These are phyloP conservation scores for Rutstroemia sp. DNA, from an alignment of 2,329 filamentous ascomycete genomes.

Conservation along the genomic window DNA sequence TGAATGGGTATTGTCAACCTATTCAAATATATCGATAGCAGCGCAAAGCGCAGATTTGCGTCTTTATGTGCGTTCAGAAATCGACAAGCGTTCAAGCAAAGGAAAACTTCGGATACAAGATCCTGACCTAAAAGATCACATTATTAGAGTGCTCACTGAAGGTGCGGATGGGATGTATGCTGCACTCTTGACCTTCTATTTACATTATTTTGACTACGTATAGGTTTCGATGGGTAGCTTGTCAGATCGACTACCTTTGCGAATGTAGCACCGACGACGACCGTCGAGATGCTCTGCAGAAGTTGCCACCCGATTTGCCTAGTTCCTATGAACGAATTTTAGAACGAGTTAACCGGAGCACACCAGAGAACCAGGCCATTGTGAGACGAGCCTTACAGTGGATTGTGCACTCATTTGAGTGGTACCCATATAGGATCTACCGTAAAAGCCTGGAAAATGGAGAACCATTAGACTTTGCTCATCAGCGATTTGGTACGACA, in stretches of 20 bases:
- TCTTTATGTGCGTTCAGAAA: conserved; percentile 15
- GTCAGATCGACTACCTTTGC: conserved; percentile 17
- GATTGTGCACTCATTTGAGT: conserved; percentile 4
- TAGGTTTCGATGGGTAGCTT: conserved; percentile 16
- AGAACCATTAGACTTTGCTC: background rate
- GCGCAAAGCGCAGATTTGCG: conserved; percentile 13
- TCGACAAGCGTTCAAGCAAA: conserved; percentile 9
- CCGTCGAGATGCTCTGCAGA: conserved; percentile 12
- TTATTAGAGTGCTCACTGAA: conserved; percentile 10
- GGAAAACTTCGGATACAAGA: conserved; percentile 8
- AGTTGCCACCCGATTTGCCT: conserved; percentile 17
- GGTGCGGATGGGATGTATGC: conserved; percentile 18
- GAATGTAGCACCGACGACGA: conserved; percentile 18
- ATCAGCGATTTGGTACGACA: background rate
- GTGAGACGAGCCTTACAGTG: conserved; percentile 18
- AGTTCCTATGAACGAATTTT: conserved; percentile 27
- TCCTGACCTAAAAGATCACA: conserved; percentile 9
- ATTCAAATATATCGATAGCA: conserved; percentile 12
- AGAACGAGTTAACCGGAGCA: conserved; percentile 18
- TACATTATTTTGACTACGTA: conserved; percentile 7
- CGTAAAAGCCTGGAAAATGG: background rate
- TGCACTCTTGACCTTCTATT: background rate
- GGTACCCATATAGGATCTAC: too few species aligned
- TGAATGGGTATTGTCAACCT: background rate
- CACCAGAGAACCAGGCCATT: conserved; percentile 14